Percentiles rank a stretch among this genome's conserved stretches.
Conservation (phyloP, 1,284 basidiomycete species). For the Rhodotorula glutinis region DNA sequence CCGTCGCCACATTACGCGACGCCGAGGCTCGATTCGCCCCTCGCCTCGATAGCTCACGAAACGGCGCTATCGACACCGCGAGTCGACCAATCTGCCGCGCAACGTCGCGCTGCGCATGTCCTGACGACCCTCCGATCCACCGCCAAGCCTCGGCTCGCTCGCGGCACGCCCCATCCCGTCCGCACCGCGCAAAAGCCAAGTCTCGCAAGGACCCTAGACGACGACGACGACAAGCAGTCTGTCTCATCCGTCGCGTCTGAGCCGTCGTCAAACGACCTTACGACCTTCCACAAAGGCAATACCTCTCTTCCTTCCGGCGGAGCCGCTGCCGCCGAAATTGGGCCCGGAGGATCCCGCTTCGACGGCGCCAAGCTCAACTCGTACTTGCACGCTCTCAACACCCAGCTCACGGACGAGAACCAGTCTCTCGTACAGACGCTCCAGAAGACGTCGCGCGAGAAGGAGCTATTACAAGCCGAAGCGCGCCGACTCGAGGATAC, state of each 20-base stretch:
- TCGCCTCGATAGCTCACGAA: slow-evolving; percentile 1
- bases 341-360: slow-evolving; percentile 62
- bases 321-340: slow-evolving; percentile 49
- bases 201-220: not conserved
- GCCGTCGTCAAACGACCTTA: slow-evolving; percentile 76
- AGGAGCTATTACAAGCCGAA: slow-evolving; percentile 39
- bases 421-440: slow-evolving; percentile 61
- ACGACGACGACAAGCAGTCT: slow-evolving; percentile 16
- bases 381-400: slow-evolving; percentile 75
- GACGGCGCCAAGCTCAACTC: slow-evolving; percentile 74
- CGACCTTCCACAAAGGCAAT: slow-evolving; percentile 65
- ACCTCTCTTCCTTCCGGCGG: slow-evolving; percentile 60
- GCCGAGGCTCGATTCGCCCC: slow-evolving; percentile 18
- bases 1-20: slow-evolving; percentile 8
- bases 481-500: slow-evolving; percentile 21
- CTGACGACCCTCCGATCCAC: slow-evolving; percentile 41
- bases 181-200: slow-evolving; percentile 21
- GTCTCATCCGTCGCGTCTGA: slow-evolving; percentile 65
- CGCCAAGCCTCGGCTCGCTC: slow-evolving; percentile 29
- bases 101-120: slow-evolving; percentile 40
- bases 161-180: slow-evolving; percentile 28
- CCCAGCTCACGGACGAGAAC: slow-evolving; percentile 75
- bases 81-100: slow-evolving; percentile 26
- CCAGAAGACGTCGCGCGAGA: slow-evolving; percentile 55
- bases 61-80: slow-evolving; percentile 3